phyloP scores from a whole-genome alignment of 2,329 filamentous ascomycete genomes.

The Biscogniauxia marginata region DNA sequence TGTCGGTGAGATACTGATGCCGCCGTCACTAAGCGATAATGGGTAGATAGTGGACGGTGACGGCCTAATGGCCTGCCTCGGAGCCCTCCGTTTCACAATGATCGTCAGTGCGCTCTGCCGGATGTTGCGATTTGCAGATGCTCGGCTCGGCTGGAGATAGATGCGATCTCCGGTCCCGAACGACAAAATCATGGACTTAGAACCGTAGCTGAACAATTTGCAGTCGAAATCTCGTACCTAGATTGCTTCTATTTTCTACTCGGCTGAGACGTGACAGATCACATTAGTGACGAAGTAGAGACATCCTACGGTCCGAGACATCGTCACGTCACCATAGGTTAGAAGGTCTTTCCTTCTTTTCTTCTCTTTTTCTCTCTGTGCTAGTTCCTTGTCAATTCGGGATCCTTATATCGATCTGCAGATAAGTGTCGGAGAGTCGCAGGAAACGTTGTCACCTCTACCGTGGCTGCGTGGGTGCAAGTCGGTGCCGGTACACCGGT shows the following conservation, averaged over 20 bases:
- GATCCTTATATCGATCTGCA: background rate
- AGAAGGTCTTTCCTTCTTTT: background rate
- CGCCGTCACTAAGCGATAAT: background rate
- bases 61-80: background rate
- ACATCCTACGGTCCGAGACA: background rate
- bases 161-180: background rate
- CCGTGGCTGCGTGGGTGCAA: too few relatives aligned
- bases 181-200: background rate
- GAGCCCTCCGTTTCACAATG: background rate
- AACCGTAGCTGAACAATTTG: background rate
- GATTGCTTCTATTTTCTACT: background rate
- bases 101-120: slow-evolving; percentile 8
- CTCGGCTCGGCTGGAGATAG: background rate
- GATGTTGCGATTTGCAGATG: background rate
- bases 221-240: background rate
- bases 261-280: background rate
- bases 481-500: background rate
- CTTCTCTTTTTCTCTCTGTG: background rate
- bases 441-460: background rate
- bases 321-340: background rate
- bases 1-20: slow-evolving; percentile 13
- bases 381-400: background rate
- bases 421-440: background rate
- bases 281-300: background rate
- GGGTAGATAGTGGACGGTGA: slow-evolving; percentile 1